Conservation (phyloP, 441 rosid genomes). For the Jatropha podagrica region DNA sequence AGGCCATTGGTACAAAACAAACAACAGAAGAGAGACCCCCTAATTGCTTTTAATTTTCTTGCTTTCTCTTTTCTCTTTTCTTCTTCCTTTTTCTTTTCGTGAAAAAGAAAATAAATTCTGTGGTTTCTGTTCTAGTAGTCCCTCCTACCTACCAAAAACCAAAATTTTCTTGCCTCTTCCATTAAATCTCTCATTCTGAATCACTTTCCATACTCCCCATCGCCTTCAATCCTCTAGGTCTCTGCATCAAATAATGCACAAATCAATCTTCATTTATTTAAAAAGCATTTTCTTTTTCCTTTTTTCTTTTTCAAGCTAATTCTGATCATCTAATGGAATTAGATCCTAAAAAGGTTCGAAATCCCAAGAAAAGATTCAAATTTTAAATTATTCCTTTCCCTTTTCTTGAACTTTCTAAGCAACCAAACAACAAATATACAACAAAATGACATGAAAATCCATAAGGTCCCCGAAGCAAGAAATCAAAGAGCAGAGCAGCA, state of each 20-base stretch:
- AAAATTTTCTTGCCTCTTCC: slow-evolving; percentile 8
- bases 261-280: neutral
- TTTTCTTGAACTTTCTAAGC: neutral
- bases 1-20: slow-evolving; percentile 6
- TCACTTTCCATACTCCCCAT: slow-evolving; percentile 88
- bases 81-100: neutral
- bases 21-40: neutral
- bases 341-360: neutral
- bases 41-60: neutral
- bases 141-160: slow-evolving; percentile 28
- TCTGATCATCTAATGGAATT: slow-evolving; percentile 1
- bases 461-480: neutral
- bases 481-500: slow-evolving; percentile 19
- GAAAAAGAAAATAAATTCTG: slow-evolving; percentile 4
- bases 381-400: neutral
- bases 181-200: slow-evolving; percentile 46
- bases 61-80: neutral
- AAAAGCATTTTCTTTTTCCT: neutral
- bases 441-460: neutral
- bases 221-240: slow-evolving; percentile 93
- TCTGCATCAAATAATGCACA: slow-evolving; percentile 41
- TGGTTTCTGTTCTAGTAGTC: slow-evolving; percentile 11
- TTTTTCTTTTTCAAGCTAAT: neutral
- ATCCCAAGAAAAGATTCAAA: neutral
- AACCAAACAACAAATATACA: neutral